Base-by-base conservation (phyloP, 352 stramenopile species). In the Globisporangium paroecandrum region DNA sequence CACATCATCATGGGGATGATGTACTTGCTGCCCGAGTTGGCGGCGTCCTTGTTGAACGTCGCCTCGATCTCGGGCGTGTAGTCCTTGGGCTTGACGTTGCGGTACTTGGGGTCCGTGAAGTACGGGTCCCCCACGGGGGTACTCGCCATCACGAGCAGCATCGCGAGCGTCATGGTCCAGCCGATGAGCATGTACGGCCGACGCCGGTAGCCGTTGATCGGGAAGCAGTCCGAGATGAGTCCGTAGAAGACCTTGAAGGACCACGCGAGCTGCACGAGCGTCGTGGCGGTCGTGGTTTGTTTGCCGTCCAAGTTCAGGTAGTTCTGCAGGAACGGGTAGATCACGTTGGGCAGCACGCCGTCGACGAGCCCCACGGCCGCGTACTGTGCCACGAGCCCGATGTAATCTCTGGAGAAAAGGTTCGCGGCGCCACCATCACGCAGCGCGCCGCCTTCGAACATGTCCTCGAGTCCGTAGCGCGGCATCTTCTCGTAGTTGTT, bases 231-330 rank as follows among this genome's bases (percentile, higher is more conserved):
- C 22, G 79, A 86, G 18, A 88, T 22, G 56, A 88, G 77, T 10
- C 79, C 79, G 55, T 83, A 81, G 36, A 88, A 87, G 29, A 88
- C 73, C 69, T 88, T 88, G 64, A 85, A 82, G 58, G 72, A 82
- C 68, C 76, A 80, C 18, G 78, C 71, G 46, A 88, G 75, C 43
- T 70, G 74, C 24, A 88, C 69, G 32, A 86, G 56, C 15, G 76
- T 74, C 3, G 73, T 72, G 10, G 78, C 76, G 9, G 79, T 79
- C 25, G 73, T 74, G 34, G 71, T 73, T 63, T 77, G 66, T 43
- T 70, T 69, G 27, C 76, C 77, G 22, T 69, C 73, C 32, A 75
- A 63, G 29, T 78, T 79, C n/a, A 84, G 63, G 58, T 85, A 84
- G 25, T 55, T 46, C 54, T 77, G 72, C 58, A 87, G 73, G 55